Percentiles rank a stretch among this genome's conserved stretches.
These are phyloP conservation scores for Calonectria montana DNA, from an alignment of 2,329 filamentous ascomycete genomes.

Conservation along the genomic window DNA sequence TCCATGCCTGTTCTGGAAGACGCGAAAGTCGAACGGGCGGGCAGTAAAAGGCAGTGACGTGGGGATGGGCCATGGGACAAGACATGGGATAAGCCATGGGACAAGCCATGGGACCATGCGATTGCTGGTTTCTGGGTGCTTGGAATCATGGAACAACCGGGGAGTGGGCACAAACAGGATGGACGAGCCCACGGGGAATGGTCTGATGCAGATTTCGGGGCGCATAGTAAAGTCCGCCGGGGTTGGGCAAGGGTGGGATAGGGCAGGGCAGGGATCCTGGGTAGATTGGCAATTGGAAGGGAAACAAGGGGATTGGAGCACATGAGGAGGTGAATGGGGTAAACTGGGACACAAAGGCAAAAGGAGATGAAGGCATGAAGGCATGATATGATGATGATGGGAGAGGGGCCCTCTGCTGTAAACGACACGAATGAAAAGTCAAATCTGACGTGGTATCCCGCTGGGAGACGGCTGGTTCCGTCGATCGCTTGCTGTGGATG, in stretches of 20 bases:
- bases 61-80: not conserved
- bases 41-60: not conserved
- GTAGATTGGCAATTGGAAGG: conserved; percentile 20
- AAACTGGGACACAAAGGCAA: not conserved
- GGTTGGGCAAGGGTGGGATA: conserved; percentile 15
- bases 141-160: conserved; percentile 10
- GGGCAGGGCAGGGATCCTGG: conserved; percentile 5
- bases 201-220: conserved; percentile 38
- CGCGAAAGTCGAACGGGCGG: conserved; percentile 16
- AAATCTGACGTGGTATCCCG: conserved; percentile 11
- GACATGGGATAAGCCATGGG: not conserved
- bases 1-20: conserved; percentile 41
- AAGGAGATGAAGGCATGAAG: conserved; percentile 13
- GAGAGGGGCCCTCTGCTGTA: not conserved
- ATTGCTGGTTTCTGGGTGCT: conserved; percentile 28
- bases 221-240: conserved; percentile 27
- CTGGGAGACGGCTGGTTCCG: not conserved
- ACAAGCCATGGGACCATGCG: conserved; percentile 19
- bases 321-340: conserved; percentile 10
- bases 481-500: not conserved
- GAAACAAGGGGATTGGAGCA: conserved; percentile 10
- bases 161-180: conserved; percentile 12
- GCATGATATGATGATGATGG: conserved; percentile 19
- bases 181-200: conserved; percentile 32
- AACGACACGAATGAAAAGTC: conserved; percentile 13